Evolutionary conservation across 345 rosid genomes (phyloP), one percentile per base, ranked within the genome.

Genomic region (Boechera stricta): DNA sequence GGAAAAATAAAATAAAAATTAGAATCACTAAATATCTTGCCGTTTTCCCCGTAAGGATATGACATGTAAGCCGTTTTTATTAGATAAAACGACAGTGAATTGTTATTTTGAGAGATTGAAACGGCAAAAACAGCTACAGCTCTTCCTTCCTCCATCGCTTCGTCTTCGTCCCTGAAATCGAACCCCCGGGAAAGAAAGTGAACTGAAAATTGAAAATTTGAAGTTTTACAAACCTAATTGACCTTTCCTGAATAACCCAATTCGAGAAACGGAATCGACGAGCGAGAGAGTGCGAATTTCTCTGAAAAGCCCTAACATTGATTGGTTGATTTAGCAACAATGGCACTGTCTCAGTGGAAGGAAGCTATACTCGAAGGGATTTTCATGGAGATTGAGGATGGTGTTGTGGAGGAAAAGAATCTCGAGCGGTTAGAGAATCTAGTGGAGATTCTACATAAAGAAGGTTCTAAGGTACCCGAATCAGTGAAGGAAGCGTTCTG

Each of bases 401-500:
- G 72, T 11, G 72, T 75, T 7, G 78, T 80, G 5, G 64, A 85
- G 15, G 90, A 91, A 62, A 47, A 33, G 42, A 65, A 82, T 44
- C 94, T 91, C 21, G 89, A 89, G 10, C 58, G 67, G 2, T 80
- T 91, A 0, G 84, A 80, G 56, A 38, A 49, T 7, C 45, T 89
- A 5, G 90, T 82, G 26, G 71, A 67, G 60, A 41, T 88, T 59
- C 85, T 88, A 24, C 69, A 67, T 58, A 64, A 65, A 15, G 82
- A 75, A 36, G 87, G 86, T 16, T 21, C 38, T 5, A 26, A 70
- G 4, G 70, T 84, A 29, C 35, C 80, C 0, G 81, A 71, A 5
- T 84, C 91, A 18, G 82, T 92, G 85, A 82, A 79, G 69, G 74
- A 47, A 12, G 94, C 94, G 0, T 91, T 83, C 36, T 63, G 83